A percentile compares a stretch with the other conserved stretches of the same genome.
These are phyloP conservation scores for Diaporthe destruens DNA, from an alignment of 2,329 filamentous ascomycete genomes.

Conservation along the genomic window DNA sequence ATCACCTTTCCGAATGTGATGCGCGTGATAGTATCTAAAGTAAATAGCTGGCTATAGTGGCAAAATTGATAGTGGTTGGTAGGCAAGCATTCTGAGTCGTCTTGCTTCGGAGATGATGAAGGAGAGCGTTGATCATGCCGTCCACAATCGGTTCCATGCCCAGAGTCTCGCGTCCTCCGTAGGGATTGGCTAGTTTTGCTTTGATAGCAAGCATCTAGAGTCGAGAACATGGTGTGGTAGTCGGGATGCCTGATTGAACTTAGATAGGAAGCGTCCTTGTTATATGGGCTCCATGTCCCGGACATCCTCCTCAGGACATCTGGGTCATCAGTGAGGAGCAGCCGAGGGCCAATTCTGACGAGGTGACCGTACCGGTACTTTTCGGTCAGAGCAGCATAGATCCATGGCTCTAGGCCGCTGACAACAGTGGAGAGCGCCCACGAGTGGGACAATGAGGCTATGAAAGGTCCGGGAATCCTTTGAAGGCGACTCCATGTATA, in stretches of 20 bases:
- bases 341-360: conserved; percentile 53
- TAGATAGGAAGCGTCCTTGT: conserved; percentile 40
- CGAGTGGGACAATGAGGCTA: conserved; percentile 50
- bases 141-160: conserved; percentile 44
- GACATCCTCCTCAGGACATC: conserved; percentile 49
- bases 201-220: conserved; percentile 46
- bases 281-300: conserved; percentile 48
- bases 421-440: conserved; percentile 46
- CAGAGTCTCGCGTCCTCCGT: conserved; percentile 48
- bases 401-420: conserved; percentile 46
- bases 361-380: conserved; percentile 49
- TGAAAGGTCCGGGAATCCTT: conserved; percentile 46
- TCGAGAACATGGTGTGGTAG: conserved; percentile 34
- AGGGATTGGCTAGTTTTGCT: conserved; percentile 43
- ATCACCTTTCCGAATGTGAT: conserved; percentile 61
- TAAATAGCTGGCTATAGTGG: conserved; percentile 58
- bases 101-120: conserved; percentile 22
- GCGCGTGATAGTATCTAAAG: conserved; percentile 63
- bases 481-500: conserved; percentile 43
- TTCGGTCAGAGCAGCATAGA: conserved; percentile 44
- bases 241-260: conserved; percentile 13
- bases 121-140: background rate
- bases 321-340: conserved; percentile 52
- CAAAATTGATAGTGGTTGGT: conserved; percentile 56
- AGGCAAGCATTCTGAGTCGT: background rate